Evolutionary conservation across 169 alveolate species (phyloP), one percentile per base, ranked within the genome.

Genomic region (Babesia caballi): DNA sequence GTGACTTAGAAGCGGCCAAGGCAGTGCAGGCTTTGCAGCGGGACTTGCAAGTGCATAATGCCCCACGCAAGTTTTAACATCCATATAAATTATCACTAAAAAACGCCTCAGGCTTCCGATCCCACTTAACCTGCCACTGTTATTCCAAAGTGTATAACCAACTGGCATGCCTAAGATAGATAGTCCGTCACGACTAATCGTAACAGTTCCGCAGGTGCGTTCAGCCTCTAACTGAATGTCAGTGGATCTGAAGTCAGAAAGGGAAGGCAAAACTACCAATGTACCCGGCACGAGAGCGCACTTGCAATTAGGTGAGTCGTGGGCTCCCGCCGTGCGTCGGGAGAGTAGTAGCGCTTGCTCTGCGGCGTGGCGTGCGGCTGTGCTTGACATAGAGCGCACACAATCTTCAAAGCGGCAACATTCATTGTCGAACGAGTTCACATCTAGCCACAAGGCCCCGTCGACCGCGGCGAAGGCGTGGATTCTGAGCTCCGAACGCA

Each of bases 371-470:
- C 84, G 44, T 12, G 54, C 69, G 17, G 38, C 17, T 23, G 35
- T 30, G 28, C 40, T 44, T 15, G 53, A 25, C 25, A 70, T 25
- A 21, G 63, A 46, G 21, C 33, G 21, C 50, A 0, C 30, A 30
- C 80, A 66, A n/a, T 63, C 82, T 23, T 52, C 40, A 33, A 77
- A 77, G 25, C 88, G 66, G 59, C 88, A 67, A 21, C 51, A 38
- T 38, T 32, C 53, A 7, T 59, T 36, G 36, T 63, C 77, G 59
- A 80, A 80, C 3, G 88, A 80, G 32, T 25, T 14, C 58, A 9
- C 44, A 67, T 80, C 83, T 28, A 80, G 66, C 70, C 63, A 40
- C n/a, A 80, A 35, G 6, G 77, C 40, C 11, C 88, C 88, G 38
- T 80, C 78, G 19, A 57, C 59, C 42, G 57, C 53, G 17, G 61